Conservation (phyloP, 2,329 filamentous ascomycete genomes). For the Colletotrichum sp. region DNA sequence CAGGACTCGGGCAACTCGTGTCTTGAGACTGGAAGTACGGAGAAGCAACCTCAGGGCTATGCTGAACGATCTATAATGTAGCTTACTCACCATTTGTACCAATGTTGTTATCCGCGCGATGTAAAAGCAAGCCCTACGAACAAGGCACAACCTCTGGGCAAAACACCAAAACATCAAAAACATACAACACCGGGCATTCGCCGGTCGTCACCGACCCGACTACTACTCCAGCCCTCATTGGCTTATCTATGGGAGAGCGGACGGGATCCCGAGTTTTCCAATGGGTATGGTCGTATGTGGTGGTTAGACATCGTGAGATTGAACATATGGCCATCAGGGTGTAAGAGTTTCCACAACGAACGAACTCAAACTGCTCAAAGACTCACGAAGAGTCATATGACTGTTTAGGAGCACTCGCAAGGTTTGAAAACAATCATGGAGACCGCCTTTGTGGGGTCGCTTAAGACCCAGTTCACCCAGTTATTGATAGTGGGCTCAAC, state of each 20-base stretch:
- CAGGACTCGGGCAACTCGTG: background rate
- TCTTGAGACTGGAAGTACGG: background rate
- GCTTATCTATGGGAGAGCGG: background rate
- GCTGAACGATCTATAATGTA: background rate
- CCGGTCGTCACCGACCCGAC: background rate
- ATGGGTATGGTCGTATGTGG: background rate
- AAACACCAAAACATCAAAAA: background rate
- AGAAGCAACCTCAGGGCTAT: background rate
- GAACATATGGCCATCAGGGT: background rate
- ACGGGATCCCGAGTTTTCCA: background rate
- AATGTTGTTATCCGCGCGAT: background rate
- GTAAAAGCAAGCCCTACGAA: background rate
- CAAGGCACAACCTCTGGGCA: background rate
- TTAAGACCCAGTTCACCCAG: background rate
- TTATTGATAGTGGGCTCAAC: background rate
- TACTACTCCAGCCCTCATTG: background rate
- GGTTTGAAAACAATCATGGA: background rate
- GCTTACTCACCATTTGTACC: background rate
- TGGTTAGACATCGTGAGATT: background rate
- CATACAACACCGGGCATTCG: background rate
- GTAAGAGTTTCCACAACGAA: background rate
- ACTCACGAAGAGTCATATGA: background rate
- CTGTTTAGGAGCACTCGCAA: background rate
- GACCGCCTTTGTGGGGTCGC: background rate
- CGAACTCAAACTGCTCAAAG: background rate